These are phyloP conservation scores for Lachnellula arida DNA, from an alignment of 2,329 filamentous ascomycete species.

Conservation along the genomic window DNA sequence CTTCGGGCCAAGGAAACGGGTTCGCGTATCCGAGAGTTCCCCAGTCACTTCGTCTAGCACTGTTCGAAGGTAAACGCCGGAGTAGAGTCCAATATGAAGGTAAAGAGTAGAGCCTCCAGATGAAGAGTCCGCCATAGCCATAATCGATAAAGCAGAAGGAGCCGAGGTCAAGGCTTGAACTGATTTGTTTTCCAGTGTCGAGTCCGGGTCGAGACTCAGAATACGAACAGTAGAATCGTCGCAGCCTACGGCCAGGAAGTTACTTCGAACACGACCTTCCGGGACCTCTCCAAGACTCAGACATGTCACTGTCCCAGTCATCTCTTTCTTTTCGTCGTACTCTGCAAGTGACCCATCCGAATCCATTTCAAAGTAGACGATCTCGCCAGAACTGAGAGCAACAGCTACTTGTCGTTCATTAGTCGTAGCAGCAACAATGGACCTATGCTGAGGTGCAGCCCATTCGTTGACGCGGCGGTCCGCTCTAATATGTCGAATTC, in stretches of 20 bases:
- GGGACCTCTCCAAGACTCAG: conserved; percentile 92
- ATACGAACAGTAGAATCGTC: conserved; percentile 96
- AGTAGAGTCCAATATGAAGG: conserved; percentile 92
- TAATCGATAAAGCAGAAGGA: conserved; percentile 83
- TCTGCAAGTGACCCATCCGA: conserved; percentile 84
- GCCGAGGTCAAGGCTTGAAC: conserved; percentile 90
- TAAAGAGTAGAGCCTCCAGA: conserved; percentile 86
- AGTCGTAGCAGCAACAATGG: conserved; percentile 89
- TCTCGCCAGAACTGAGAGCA: conserved; percentile 90
- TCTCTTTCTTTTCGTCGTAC: conserved; percentile 90
- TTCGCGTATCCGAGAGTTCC: conserved; percentile 89
- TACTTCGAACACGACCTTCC: conserved; percentile 81
- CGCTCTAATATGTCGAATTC: conserved; percentile 83
- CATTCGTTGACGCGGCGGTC: conserved; percentile 82
- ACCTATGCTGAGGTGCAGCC: conserved; percentile 87
- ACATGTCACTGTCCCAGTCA: conserved; percentile 92
- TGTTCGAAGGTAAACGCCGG: conserved; percentile 91
- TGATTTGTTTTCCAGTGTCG: conserved; percentile 87
- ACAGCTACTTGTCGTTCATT: conserved; percentile 92
- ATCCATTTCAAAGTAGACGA: conserved; percentile 98
- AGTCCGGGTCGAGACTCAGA: conserved; percentile 82
- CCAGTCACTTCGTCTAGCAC: conserved; percentile 94
- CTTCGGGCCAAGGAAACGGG: conserved; percentile 89
- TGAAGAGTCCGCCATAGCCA: conserved; percentile 91
- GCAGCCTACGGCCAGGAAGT: conserved; percentile 92